phyloP scores from a whole-genome alignment of 495 filamentous ascomycete genomes.

The Lepidopterella palustris region DNA sequence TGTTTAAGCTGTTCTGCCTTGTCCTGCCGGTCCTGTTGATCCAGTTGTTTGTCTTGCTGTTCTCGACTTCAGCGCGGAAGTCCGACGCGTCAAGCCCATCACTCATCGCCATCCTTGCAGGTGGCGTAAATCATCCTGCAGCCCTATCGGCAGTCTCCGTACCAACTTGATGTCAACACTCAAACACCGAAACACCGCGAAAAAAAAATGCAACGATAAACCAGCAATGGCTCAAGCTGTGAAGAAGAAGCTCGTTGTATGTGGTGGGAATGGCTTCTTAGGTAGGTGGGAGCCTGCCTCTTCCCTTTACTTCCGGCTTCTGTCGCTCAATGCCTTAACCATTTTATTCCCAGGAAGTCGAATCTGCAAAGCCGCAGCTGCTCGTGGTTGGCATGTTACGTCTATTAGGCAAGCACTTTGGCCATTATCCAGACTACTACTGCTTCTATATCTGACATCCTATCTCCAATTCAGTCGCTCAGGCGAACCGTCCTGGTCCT shows the following conservation, averaged over 20 bases:
- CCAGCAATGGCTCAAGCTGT: conserved; percentile 32
- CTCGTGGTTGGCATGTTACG: conserved; percentile 78
- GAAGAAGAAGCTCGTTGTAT: conserved; percentile 73
- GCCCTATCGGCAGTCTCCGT: conserved; percentile 6
- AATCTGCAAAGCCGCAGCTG: conserved; percentile 82
- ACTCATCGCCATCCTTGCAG: too few species aligned
- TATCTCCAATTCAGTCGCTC: conserved; percentile 58
- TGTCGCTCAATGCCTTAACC: conserved; percentile 8
- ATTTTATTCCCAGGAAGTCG: conserved; percentile 52
- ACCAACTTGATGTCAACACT: conserved; percentile 23
- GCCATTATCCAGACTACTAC: not conserved
- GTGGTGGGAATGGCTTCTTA: conserved; percentile 91
- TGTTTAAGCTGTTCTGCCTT: not conserved
- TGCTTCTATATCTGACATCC: not conserved
- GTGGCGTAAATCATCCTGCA: conserved; percentile 15
- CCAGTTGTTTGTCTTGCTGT: not conserved
- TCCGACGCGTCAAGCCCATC: not conserved
- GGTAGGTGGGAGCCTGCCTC: conserved; percentile 39
- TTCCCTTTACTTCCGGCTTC: not conserved
- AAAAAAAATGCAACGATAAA: not conserved
- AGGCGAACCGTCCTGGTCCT: conserved; percentile 76
- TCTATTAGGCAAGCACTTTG: conserved; percentile 67
- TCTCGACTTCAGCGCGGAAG: not conserved
- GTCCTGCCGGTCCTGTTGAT: not conserved
- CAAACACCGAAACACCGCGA: not conserved